Percentiles rank a stretch among this genome's conserved stretches.
Conservation (phyloP, 441 rosid species). For the Sinapis alba region DNA sequence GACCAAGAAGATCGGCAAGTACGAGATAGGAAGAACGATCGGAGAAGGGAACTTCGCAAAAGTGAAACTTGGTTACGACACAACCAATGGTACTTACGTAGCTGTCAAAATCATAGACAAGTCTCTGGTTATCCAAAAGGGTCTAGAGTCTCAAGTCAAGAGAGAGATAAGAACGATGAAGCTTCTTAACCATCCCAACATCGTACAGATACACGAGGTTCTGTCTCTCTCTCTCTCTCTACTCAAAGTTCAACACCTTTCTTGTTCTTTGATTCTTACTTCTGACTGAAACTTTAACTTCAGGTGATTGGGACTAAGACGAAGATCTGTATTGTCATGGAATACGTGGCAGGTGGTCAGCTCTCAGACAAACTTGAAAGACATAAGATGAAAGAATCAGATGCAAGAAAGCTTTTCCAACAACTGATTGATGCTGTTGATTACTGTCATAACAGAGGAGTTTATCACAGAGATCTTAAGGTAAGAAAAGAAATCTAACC, state of each 20-base stretch:
- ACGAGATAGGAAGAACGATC: constrained; percentile 66
- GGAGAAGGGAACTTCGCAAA: constrained; percentile 95
- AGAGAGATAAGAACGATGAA: constrained; percentile 92
- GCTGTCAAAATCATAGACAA: constrained; percentile 89
- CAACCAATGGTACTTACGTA: constrained; percentile 52
- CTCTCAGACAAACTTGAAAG: constrained; percentile 85
- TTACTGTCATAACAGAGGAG: constrained; percentile 85
- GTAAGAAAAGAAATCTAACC: constrained; percentile 31
- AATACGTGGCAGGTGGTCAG: constrained; percentile 83
- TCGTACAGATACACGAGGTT: constrained; percentile 84
- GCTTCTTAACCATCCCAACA: constrained; percentile 82
- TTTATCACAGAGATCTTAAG: constrained; percentile 92
- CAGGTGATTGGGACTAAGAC: constrained; percentile 90
- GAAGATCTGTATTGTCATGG: constrained; percentile 88
- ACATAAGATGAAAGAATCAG: constrained; percentile 61
- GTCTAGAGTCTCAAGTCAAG: constrained; percentile 81
- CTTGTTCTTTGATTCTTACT: background rate
- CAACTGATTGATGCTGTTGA: constrained; percentile 88
- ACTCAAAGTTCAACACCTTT: background rate
- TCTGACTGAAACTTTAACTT: background rate
- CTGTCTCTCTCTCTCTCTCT: background rate
- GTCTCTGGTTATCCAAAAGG: constrained; percentile 61
- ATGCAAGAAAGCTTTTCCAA: constrained; percentile 81
- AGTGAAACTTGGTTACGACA: constrained; percentile 82
- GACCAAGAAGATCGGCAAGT: constrained; percentile 65